Evolutionary conservation across 1,284 basidiomycete species (phyloP).

Genomic region (Ustilago curta): DNA sequence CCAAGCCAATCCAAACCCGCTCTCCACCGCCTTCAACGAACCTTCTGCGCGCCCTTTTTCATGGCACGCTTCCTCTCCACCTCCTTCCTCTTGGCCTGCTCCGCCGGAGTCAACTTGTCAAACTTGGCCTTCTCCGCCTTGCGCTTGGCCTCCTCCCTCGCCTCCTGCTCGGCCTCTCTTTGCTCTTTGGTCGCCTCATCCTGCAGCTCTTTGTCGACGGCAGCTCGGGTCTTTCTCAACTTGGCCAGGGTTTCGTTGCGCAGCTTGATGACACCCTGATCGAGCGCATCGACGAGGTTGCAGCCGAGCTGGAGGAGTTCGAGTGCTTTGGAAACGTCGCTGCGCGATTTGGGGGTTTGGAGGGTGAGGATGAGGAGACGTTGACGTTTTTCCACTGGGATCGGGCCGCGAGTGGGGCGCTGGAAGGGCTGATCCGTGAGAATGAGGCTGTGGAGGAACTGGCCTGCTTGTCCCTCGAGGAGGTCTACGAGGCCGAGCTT

Average conservation of each 20-base stretch:
- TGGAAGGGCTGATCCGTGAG: slow-evolving; percentile 61
- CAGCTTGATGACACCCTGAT: slow-evolving; percentile 47
- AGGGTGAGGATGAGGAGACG: slow-evolving; percentile 60
- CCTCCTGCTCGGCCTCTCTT: slow-evolving; percentile 61
- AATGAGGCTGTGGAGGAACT: slow-evolving; percentile 61
- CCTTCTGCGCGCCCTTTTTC: slow-evolving; percentile 55
- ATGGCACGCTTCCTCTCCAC: slow-evolving; percentile 63
- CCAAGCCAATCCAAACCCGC: background rate
- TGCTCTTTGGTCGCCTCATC: slow-evolving; percentile 52
- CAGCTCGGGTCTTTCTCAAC: slow-evolving; percentile 57
- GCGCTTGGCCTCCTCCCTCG: slow-evolving; percentile 55
- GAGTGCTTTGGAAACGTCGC: slow-evolving; percentile 35
- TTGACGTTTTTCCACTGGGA: slow-evolving; percentile 47
- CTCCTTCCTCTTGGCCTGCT: slow-evolving; percentile 66
- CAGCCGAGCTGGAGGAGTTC: slow-evolving; percentile 58
- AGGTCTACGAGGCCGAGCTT: slow-evolving; percentile 57
- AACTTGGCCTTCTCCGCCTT: slow-evolving; percentile 63
- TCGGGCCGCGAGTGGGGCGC: slow-evolving; percentile 39
- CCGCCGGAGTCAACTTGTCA: slow-evolving; percentile 61
- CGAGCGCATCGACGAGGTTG: slow-evolving; percentile 65
- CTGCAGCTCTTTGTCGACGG: slow-evolving; percentile 55
- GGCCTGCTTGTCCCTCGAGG: slow-evolving; percentile 50
- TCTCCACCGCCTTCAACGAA: slow-evolving; percentile 7
- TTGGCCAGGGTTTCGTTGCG: slow-evolving; percentile 52
- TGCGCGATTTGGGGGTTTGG: slow-evolving; percentile 44